These are phyloP conservation scores for Candida nitratophila DNA, from an alignment of 805 yeast species.

Conservation along the genomic window DNA sequence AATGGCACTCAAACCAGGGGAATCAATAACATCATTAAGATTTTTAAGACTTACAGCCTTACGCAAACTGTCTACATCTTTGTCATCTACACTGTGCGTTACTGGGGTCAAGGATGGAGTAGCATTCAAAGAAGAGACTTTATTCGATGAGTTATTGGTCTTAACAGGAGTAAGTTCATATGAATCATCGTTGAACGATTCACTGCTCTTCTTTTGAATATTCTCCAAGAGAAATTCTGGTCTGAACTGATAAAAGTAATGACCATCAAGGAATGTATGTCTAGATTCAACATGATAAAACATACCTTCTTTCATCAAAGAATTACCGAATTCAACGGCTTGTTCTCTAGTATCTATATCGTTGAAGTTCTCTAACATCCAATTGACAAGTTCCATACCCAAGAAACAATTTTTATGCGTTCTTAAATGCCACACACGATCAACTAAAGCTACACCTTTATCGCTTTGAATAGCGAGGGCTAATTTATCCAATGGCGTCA, in stretches of 20 bases:
- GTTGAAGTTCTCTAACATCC: conserved; percentile 73
- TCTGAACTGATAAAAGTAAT: conserved; percentile 74
- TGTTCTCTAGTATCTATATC: conserved; percentile 80
- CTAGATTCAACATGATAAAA: conserved; percentile 77
- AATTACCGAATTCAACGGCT: conserved; percentile 75
- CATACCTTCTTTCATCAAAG: conserved; percentile 62
- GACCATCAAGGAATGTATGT: conserved; percentile 86
- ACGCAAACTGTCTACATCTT: background rate
- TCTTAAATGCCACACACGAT: conserved; percentile 88
- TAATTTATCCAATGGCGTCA: conserved; percentile 43
- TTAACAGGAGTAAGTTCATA: background rate
- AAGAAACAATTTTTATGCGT: conserved; percentile 70
- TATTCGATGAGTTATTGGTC: background rate
- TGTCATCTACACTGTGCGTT: background rate
- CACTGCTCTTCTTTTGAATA: conserved; percentile 6
- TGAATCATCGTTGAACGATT: conserved; percentile 4
- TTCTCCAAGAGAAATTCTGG: conserved; percentile 42
- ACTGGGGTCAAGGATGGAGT: conserved; percentile 5
- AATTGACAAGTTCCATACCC: conserved; percentile 79
- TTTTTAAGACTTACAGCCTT: background rate
- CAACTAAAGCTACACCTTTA: conserved; percentile 60
- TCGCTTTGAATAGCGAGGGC: conserved; percentile 62
- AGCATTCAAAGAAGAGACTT: background rate
- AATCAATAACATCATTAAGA: background rate
- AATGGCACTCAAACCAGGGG: background rate